Percentiles rank a stretch among this genome's conserved stretches.
Evolutionary conservation across 371 early-diverging fungal genomes (phyloP).

Genomic region (Apophysomyces elegans): DNA sequence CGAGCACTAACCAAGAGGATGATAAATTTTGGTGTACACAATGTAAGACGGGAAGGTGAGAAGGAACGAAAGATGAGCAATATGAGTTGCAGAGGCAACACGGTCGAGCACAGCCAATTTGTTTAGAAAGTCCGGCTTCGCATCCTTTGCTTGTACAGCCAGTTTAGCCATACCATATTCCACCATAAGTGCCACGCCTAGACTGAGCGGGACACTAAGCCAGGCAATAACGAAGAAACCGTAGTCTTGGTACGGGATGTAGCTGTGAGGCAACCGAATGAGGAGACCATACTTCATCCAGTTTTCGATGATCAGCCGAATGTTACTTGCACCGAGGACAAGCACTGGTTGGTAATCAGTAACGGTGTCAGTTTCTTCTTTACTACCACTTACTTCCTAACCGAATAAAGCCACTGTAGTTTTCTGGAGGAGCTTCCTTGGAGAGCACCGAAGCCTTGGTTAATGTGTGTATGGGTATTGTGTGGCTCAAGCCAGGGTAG

Average conservation of each 20-base stretch:
- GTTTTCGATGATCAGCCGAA: conserved; percentile 87
- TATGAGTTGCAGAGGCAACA: conserved; percentile 48
- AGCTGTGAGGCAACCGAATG: conserved; percentile 66
- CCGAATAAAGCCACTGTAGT: conserved; percentile 73
- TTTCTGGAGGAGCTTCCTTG: conserved; percentile 78
- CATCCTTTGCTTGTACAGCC: conserved; percentile 35
- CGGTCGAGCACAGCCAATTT: conserved; percentile 40
- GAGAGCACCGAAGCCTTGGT: conserved; percentile 68
- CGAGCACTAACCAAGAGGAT: conserved; percentile 61
- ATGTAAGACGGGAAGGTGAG: conserved; percentile 68
- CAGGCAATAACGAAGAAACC: conserved; percentile 53
- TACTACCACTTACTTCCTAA: conserved; percentile 59
- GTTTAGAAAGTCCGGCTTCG: conserved; percentile 39
- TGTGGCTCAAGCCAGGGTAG: conserved; percentile 53
- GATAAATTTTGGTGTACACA: conserved; percentile 71
- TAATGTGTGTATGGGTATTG: conserved; percentile 66
- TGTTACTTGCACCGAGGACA: conserved; percentile 80
- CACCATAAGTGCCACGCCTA: conserved; percentile 58
- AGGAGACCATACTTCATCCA: conserved; percentile 88
- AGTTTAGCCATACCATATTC: conserved; percentile 54
- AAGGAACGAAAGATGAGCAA: conserved; percentile 59
- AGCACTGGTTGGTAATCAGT: conserved; percentile 61
- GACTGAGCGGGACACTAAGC: conserved; percentile 52
- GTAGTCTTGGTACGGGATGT: conserved; percentile 61
- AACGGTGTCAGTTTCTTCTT: background rate